Conservation (phyloP, 306 rosid species). For the Vigna hirtella region DNA sequence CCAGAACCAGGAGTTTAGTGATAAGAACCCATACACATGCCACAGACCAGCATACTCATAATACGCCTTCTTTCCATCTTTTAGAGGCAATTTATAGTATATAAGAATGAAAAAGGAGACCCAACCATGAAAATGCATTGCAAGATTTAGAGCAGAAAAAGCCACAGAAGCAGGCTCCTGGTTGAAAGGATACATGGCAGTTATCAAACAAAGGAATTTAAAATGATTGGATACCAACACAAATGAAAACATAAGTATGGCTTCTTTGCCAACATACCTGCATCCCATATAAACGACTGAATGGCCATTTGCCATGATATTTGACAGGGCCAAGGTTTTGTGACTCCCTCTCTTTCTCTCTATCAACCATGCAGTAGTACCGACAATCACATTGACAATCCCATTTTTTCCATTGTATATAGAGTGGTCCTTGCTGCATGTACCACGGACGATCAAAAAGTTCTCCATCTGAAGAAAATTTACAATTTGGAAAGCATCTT, state of each 20-base stretch:
- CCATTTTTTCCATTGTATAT: conserved; percentile 78
- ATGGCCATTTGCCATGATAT: conserved; percentile 94
- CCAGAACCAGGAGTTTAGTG: conserved; percentile 84
- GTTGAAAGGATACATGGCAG: conserved; percentile 38
- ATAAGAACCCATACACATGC: conserved; percentile 73
- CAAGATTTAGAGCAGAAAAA: conserved; percentile 80
- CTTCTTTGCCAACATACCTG: conserved; percentile 64
- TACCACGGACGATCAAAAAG: conserved; percentile 65
- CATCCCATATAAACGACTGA: conserved; percentile 73
- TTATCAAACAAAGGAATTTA: conserved; percentile 22
- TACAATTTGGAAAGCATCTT: conserved; percentile 71
- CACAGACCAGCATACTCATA: conserved; percentile 78
- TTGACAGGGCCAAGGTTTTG: conserved; percentile 63
- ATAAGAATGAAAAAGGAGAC: conserved; percentile 66
- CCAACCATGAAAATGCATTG: conserved; percentile 88
- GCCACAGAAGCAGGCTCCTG: conserved; percentile 86
- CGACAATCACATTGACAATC: conserved; percentile 82
- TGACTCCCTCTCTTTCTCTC: conserved; percentile 68
- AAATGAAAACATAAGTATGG: conserved; percentile 30
- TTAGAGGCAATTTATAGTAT: conserved; percentile 67
- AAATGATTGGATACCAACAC: neutral
- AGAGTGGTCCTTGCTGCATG: conserved; percentile 77
- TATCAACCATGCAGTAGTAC: conserved; percentile 77
- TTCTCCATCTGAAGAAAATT: conserved; percentile 58
- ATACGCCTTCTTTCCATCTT: conserved; percentile 61